Evolutionary conservation across 2,329 filamentous ascomycete species (phyloP).

Genomic region (Sarocladium strictum): DNA sequence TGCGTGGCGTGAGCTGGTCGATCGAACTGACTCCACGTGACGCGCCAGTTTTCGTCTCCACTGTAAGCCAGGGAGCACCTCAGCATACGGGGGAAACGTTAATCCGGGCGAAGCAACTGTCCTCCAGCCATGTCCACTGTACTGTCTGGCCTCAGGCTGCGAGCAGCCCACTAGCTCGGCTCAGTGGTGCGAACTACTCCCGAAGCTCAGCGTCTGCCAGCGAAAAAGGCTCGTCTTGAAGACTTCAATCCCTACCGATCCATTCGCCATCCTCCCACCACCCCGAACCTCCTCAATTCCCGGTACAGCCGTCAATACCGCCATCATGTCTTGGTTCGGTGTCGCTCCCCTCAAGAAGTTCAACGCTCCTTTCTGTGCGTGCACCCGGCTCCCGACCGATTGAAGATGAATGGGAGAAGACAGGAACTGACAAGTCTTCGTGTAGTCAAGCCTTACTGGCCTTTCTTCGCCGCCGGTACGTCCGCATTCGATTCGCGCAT

Average conservation of each 20-base stretch:
- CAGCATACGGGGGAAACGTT: neutral
- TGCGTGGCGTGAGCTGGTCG: neutral
- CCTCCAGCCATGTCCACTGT: neutral
- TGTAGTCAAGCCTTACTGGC: slow-evolving; percentile 81
- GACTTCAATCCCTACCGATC: slow-evolving; percentile 24
- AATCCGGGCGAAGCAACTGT: neutral
- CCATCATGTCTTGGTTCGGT: slow-evolving; percentile 71
- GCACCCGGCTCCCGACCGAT: slow-evolving; percentile 16
- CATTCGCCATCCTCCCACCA: slow-evolving; percentile 28
- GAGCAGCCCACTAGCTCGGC: slow-evolving; percentile 1
- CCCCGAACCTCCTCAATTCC: slow-evolving; percentile 28
- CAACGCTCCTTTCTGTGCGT: slow-evolving; percentile 70
- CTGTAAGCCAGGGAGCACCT: neutral
- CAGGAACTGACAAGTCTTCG: slow-evolving; percentile 13
- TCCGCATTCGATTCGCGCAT: slow-evolving; percentile 21
- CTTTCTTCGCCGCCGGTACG: slow-evolving; percentile 94
- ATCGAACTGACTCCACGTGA: neutral
- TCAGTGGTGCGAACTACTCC: slow-evolving; percentile 7
- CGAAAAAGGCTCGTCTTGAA: slow-evolving; percentile 36
- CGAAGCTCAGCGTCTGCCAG: slow-evolving; percentile 10
- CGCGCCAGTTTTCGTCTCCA: neutral
- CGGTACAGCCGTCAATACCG: slow-evolving; percentile 19
- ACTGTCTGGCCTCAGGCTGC: neutral
- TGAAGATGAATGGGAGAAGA: slow-evolving; percentile 1
- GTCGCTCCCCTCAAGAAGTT: slow-evolving; percentile 68